These are phyloP conservation scores for Hortiboletus campestris DNA, from an alignment of 768 basidiomycete species.

Conservation along the genomic window DNA sequence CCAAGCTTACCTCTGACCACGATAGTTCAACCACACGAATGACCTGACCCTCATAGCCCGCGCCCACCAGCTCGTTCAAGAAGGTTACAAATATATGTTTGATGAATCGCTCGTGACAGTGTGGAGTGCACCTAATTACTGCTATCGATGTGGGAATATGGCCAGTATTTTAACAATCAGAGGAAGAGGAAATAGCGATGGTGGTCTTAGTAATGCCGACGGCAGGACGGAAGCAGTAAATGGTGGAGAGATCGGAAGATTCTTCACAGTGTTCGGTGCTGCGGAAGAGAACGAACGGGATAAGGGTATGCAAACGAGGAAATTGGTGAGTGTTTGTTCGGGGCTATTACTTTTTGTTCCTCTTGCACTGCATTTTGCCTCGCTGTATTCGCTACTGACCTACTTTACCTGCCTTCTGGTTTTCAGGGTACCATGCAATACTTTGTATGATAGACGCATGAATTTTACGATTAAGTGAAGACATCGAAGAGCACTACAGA, in stretches of 20 bases:
- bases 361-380: neutral
- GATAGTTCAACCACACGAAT: constrained; percentile 91
- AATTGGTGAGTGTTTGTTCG: constrained; percentile 53
- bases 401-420: neutral
- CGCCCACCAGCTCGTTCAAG: constrained; percentile 95
- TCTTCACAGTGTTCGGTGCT: constrained; percentile 83
- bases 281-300: constrained; percentile 89
- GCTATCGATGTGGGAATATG: constrained; percentile 83
- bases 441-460: constrained; percentile 33
- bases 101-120: constrained; percentile 89
- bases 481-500: neutral
- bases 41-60: constrained; percentile 84
- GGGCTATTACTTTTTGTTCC: neutral
- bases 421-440: constrained; percentile 38
- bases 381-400: neutral
- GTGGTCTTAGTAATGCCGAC: constrained; percentile 11
- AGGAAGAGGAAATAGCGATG: constrained; percentile 46
- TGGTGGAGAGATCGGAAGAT: constrained; percentile 36
- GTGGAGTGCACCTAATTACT: constrained; percentile 92
- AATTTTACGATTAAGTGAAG: constrained; percentile 2
- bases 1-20: neutral
- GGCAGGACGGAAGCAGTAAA: neutral
- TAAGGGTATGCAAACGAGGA: constrained; percentile 69
- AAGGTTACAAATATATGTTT: constrained; percentile 97
- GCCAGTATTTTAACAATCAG: constrained; percentile 87